Conservation (phyloP, 257 asterid species). For the Haberlea rhodopensis region DNA sequence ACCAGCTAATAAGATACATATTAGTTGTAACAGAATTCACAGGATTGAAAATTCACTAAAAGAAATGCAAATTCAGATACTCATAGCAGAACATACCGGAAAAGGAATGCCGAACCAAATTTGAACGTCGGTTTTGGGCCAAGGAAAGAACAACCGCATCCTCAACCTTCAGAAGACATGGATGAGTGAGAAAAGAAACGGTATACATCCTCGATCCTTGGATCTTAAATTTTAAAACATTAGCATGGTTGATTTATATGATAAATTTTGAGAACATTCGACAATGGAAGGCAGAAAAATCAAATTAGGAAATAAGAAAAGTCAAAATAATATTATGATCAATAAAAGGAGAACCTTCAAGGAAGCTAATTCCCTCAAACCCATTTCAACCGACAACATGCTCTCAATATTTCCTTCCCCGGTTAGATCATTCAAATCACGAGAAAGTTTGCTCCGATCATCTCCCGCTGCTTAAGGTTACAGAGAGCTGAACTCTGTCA, state of each 20-base stretch:
- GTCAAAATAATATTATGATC: slow-evolving; percentile 8
- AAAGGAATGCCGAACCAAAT: slow-evolving; percentile 68
- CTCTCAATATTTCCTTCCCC: slow-evolving; percentile 99
- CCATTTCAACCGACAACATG: slow-evolving; percentile 99
- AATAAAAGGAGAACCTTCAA: slow-evolving; percentile 57
- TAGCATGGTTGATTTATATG: slow-evolving; percentile 8
- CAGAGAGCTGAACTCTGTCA: slow-evolving; percentile 27
- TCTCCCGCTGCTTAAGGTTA: slow-evolving; percentile 48
- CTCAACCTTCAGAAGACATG: slow-evolving; percentile 65
- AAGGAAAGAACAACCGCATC: slow-evolving; percentile 84
- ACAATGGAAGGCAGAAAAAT: slow-evolving; percentile 22
- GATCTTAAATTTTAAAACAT: slow-evolving; percentile 8
- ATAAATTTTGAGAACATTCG: slow-evolving; percentile 12
- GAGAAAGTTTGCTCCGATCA: slow-evolving; percentile 47
- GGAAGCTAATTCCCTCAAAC: slow-evolving; percentile 90
- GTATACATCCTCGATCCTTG: slow-evolving; percentile 15
- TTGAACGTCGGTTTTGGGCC: slow-evolving; percentile 79
- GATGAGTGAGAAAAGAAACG: slow-evolving; percentile 26
- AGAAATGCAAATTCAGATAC: slow-evolving; percentile 9
- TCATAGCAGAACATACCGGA: slow-evolving; percentile 47
- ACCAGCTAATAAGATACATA: background rate
- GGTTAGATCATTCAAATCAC: slow-evolving; percentile 77
- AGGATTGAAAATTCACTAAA: no score
- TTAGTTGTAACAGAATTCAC: background rate
- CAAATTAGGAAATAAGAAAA: slow-evolving; percentile 15